Evolutionary conservation across 805 yeast genomes (phyloP), one percentile per base, ranked within the genome.

Genomic region (Cyberlindnera maclurae): DNA sequence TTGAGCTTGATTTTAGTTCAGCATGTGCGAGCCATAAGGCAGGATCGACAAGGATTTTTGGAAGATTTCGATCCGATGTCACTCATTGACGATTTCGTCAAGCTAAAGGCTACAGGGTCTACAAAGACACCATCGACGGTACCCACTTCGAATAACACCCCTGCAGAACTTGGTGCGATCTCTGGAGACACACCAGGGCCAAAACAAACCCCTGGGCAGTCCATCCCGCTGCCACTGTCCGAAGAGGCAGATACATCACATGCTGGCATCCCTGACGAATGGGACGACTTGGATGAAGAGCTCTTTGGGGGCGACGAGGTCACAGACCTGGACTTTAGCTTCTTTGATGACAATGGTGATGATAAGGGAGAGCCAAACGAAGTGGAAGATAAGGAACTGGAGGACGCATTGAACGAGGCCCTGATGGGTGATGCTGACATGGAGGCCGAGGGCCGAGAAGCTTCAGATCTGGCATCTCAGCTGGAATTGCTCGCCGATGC

Each of bases 1-100:
- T 60, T 80, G 50, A 74, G 72, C 33, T 60, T 83, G 15, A 80
- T 89, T 50, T 64, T 74, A 40, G 63, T 75, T 4, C 93, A 83
- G 51, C 62, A 68, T 39, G 73, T 50, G 1, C 44, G 43, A 4
- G 10, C 11, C 1, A 6, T 41, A 3, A 35, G 31, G n/a, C 3
- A 15, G 4, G 38, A 38, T 15, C 31, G 34, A 35, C 24, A 17
- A 7, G 12, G 22, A 6, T 26, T 22, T 15, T 10, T 31, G 18
- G 9, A 45, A 11, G 41, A 50, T 13, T 29, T 51, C 13, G 64
- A 59, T 31, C 60, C 68, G 10, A 49, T 66, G 26, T 60, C 62
- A 31, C 43, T 64, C 29, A 61, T 65, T 33, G 67, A 64, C 37
- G 65, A 62, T 40, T 65, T 65, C 42, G 62, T 62, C 11, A 62